Base-by-base conservation (phyloP, 2,329 filamentous ascomycete genomes). In the Aspergillus sp. region DNA sequence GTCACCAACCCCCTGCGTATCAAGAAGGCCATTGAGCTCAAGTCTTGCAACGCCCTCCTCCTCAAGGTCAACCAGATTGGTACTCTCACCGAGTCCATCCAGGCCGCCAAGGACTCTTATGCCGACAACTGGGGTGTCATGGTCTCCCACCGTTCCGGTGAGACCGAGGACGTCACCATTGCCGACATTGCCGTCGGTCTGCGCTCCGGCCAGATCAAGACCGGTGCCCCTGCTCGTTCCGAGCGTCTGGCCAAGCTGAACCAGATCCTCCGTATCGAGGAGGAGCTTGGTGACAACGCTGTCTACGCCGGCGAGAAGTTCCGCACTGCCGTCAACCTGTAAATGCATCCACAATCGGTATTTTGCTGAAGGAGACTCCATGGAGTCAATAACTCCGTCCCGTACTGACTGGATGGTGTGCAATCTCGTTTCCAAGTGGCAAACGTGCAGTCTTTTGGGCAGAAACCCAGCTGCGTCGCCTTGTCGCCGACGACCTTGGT, bases 1-100 rank as follows among this genome's bases (percentile, higher is more conserved):
- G 94, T 99, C 78, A 99, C 94, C 78, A 99, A 99, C 87, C 94
- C 94, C 60, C 80, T 89, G 69, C 93, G 94, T 78, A 99, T 99
- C 85, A 96, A 97, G 90, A 95, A 95, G 85, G 94, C 94, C 70
- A 96, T 97, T 66, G 92, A 97, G 77, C 88, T 94, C 72, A 99
- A 99, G 89, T 90, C 94, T 68, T 94, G 92, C 86, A 97, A 99
- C 74, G 89, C 92, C 62, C 88, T 99, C 55, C 85, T 99, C 59
- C 90, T 99, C 74, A 99, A 99, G 88, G 92, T 99, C 78, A 99
- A 99, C 89, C 94, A 99, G 84, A 99, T 99, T 69, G 94, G 94
- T 79, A 96, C 94, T 65, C 86, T 99, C 70, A 95, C 90, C 66
- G 94, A 99, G 84, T 96, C 94, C 55, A 96, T 97, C 80, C 92